Evolutionary conservation across 345 rosid species (phyloP), one percentile per base, ranked within the genome.

Genomic region (Laguncularia racemosa): DNA sequence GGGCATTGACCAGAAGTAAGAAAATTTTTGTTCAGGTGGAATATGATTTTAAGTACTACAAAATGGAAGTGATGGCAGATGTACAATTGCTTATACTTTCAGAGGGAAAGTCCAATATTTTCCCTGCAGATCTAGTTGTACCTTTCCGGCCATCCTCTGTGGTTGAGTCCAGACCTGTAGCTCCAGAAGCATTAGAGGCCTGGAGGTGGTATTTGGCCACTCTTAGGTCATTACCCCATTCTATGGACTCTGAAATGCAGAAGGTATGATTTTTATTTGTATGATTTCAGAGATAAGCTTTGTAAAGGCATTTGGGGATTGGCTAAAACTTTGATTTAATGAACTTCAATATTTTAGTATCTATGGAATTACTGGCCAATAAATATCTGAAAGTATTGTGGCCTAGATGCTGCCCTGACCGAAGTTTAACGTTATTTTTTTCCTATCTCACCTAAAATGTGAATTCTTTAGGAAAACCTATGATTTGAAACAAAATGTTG

Each of bases 151-250:
- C 97, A 60, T 74, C 84, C 51, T 75, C 76, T 4, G 70, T 62
- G 3, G 68, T 67, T 63, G 52, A 73, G 16, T 13, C 59, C 3
- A 82, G 78, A 63, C 75, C 44, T 23, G 81, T 70, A 43, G 50
- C 71, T 55, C 62, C 76, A 12, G 88, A 86, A 71, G 53, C 75
- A 40, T 61, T 63, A 17, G 77, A 81, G 40, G 80, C 91, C 59
- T 93, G 97, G 97, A 89, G 97, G 63, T 89, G 88, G 79, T 93
- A 86, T 79, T 69, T 93, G 73, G 84, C 91, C 54, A 74, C 86
- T 52, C 75, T 85, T 63, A 81, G 88, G 74, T 74, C 85, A 12
- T 55, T 86, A 73, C 66, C 95, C 0, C 96, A 86, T 79, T 58
- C 88, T 28, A 80, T 89, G 44, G 88, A 73, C 18, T 51, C 83